Percentiles rank a stretch among this genome's conserved stretches.
These are phyloP conservation scores for Climacium dendroides DNA, from an alignment of 225 moss, liverwort and hornwort species.

Conservation along the genomic window DNA sequence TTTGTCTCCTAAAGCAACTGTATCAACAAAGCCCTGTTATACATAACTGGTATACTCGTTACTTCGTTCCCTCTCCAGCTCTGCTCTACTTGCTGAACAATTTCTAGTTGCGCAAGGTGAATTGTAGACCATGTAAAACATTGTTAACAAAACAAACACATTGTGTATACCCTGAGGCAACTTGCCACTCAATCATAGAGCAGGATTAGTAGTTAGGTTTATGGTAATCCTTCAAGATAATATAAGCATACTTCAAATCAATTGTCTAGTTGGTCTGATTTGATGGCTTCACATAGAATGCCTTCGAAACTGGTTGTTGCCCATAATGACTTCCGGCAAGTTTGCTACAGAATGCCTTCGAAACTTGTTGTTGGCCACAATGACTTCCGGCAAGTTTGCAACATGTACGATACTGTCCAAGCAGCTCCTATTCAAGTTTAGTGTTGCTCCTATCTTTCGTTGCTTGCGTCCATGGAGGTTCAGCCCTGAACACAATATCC, in stretches of 20 bases:
- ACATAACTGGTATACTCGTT: not conserved
- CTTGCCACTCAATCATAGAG: not conserved
- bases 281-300: not conserved
- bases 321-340: not conserved
- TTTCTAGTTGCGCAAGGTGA: not conserved
- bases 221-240: not conserved
- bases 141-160: not conserved
- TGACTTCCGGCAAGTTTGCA: not conserved
- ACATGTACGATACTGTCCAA: not conserved
- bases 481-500: not conserved
- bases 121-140: not conserved
- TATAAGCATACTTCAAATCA: not conserved
- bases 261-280: not conserved
- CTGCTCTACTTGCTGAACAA: not conserved
- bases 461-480: not conserved
- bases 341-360: not conserved
- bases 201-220: not conserved
- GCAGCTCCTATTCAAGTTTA: fast-evolving
- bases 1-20: not conserved
- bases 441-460: not conserved
- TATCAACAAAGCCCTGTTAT: not conserved
- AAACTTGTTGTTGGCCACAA: not conserved
- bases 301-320: not conserved
- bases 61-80: not conserved
- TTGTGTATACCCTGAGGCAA: not conserved